phyloP scores from a whole-genome alignment of 1,284 basidiomycete species.

The Ganoderma resinaceum region DNA sequence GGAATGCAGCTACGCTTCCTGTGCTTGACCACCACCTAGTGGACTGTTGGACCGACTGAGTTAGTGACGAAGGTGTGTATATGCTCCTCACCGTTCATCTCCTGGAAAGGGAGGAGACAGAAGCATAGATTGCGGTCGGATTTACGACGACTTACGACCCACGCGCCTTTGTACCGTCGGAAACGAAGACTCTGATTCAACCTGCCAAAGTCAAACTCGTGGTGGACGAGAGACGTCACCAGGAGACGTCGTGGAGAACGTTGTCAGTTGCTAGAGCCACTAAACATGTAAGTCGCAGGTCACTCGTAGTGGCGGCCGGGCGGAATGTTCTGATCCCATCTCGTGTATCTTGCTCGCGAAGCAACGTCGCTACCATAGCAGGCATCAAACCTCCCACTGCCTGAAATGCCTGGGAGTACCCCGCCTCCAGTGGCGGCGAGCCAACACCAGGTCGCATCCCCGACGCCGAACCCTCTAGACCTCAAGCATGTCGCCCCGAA shows the following conservation, averaged over 20 bases:
- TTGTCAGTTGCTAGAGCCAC: background rate
- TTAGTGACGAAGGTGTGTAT: background rate
- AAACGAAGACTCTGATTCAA: background rate
- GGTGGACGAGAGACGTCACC: background rate
- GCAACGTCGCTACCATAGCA: background rate
- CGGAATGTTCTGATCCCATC: background rate
- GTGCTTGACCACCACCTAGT: background rate
- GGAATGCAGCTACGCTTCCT: background rate
- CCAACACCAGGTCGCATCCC: background rate
- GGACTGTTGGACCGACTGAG: background rate
- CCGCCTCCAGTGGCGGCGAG: background rate
- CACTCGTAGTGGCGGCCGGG: background rate
- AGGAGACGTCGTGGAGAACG: too few species aligned
- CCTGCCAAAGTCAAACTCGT: background rate
- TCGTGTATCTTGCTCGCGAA: background rate
- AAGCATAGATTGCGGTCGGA: background rate
- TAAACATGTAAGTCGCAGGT: background rate
- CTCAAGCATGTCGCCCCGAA: background rate
- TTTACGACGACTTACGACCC: background rate
- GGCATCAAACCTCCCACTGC: background rate
- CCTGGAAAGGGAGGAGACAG: background rate
- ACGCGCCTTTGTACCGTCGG: background rate
- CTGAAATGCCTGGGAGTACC: conserved; percentile 1
- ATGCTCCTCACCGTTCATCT: background rate
- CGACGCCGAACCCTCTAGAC: background rate